phyloP scores from a whole-genome alignment of 2,329 filamentous ascomycete genomes.

The Talaromyces sp. region DNA sequence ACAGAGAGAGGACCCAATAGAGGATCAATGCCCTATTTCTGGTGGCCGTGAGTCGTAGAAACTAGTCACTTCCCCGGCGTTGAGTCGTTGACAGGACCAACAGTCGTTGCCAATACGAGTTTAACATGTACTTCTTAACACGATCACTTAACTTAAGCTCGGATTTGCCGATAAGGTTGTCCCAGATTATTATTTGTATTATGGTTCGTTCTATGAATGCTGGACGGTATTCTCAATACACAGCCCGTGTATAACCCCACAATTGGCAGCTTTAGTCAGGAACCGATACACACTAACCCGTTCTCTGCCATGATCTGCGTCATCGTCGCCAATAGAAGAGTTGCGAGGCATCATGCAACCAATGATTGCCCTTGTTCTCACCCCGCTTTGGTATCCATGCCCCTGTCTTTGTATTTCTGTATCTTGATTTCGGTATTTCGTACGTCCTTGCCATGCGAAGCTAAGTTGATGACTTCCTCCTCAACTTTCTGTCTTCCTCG shows the following conservation, averaged over 20 bases:
- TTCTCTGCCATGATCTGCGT: slow-evolving; percentile 1
- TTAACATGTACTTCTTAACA: neutral
- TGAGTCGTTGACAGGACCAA: neutral
- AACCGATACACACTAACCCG: neutral
- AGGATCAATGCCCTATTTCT: no score
- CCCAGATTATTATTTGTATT: no score
- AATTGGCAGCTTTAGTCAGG: neutral
- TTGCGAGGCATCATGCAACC: neutral
- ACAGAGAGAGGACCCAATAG: neutral
- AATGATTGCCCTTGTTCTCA: neutral
- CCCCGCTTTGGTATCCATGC: neutral
- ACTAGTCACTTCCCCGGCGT: neutral
- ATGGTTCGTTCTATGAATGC: no score
- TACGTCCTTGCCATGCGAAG: neutral
- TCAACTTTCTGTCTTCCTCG: neutral
- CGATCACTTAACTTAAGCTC: neutral
- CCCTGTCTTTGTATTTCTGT: neutral
- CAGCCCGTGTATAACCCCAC: no score
- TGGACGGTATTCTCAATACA: no score
- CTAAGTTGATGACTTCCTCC: neutral
- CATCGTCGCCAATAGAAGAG: neutral
- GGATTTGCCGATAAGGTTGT: neutral
- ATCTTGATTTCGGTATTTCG: neutral
- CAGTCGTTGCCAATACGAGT: neutral
- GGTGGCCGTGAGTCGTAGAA: neutral